Percentiles rank a stretch among this genome's conserved stretches.
Evolutionary conservation across 2,329 filamentous ascomycete genomes (phyloP).

Genomic region (Fusarium protoensiforme): DNA sequence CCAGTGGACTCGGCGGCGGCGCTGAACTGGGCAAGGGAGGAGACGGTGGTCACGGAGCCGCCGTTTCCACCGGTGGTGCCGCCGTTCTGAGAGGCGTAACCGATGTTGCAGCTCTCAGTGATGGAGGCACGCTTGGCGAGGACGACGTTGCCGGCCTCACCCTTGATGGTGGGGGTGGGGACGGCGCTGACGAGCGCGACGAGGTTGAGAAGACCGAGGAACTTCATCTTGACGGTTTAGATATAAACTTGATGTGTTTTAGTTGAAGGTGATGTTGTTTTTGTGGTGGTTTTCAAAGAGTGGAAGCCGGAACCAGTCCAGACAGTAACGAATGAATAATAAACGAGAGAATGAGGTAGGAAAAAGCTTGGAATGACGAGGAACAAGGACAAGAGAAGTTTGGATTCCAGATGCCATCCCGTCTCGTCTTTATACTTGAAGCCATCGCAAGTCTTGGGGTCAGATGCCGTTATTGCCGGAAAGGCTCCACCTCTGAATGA

Average conservation of each 20-base stretch:
- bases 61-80: conserved; percentile 63
- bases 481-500: conserved; percentile 1
- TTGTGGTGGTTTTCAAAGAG: conserved; percentile 17
- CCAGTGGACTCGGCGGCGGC: conserved; percentile 58
- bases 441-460: conserved; percentile 2
- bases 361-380: conserved; percentile 24
- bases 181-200: conserved; percentile 45
- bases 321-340: conserved; percentile 34
- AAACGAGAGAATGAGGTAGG: conserved; percentile 15
- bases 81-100: conserved; percentile 49
- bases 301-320: conserved; percentile 34
- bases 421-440: conserved; percentile 34
- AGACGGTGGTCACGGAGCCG: conserved; percentile 58
- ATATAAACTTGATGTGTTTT: neutral
- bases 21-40: conserved; percentile 57
- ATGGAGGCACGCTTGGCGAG: conserved; percentile 50
- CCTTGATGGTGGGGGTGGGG: conserved; percentile 45
- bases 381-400: neutral
- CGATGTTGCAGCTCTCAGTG: conserved; percentile 50
- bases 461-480: conserved; percentile 15
- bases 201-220: conserved; percentile 45
- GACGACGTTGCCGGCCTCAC: conserved; percentile 39
- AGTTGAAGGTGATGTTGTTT: neutral
- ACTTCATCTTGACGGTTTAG: conserved; percentile 45
- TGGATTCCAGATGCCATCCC: neutral